Base-by-base conservation (phyloP, 768 basidiomycete species). In the Termitomyces sp. region DNA sequence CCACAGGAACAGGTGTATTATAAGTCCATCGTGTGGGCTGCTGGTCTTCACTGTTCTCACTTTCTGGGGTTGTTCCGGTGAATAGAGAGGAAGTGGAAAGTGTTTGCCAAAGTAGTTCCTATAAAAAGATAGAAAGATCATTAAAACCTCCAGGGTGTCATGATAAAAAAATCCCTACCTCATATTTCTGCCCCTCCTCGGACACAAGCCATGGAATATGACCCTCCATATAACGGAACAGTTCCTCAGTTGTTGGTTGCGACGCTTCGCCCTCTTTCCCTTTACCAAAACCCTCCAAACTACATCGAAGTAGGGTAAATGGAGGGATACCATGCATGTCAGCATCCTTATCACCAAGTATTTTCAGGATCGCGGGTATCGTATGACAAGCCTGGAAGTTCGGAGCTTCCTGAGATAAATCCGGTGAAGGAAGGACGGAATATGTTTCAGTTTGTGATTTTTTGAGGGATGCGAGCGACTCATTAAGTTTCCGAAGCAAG, bases 241-340 rank as follows among this genome's bases (percentile, higher is more conserved):
- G 63, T 29, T 83, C 82, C 22, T 84, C 80, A 0, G 85, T 80
- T 0, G 78, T 79, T 20, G 81, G 76, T 36, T 73, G 69, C 27
- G 69, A 64, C 15, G 61, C 60, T 11, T 73, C 67, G 6, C 60
- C 67, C 0, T 73, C 69, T 31, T 73, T 74, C 20, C 66, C 71
- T 60, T 61, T 73, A 50, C 61, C 67, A 54, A 76, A 72, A 44
- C 84, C 84, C 29, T 73, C 69, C 39, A 90, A 70, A 3, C 77
- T 83, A 60, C 85, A 88, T 9, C 89, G 81, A 35, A 91, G 71
- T 7, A 89, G 68, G 1, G 85, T 82, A 5, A 83, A 57, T 9
- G 75, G 71, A 2, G 83, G 77, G 6, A 86, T 65, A 9, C 68
- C 69, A 1, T 63, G 40, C 45, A 71, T 59, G 9, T 68, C 65